Conservation (phyloP, 139 green algal genomes). For the Coelastrella sp. region DNA sequence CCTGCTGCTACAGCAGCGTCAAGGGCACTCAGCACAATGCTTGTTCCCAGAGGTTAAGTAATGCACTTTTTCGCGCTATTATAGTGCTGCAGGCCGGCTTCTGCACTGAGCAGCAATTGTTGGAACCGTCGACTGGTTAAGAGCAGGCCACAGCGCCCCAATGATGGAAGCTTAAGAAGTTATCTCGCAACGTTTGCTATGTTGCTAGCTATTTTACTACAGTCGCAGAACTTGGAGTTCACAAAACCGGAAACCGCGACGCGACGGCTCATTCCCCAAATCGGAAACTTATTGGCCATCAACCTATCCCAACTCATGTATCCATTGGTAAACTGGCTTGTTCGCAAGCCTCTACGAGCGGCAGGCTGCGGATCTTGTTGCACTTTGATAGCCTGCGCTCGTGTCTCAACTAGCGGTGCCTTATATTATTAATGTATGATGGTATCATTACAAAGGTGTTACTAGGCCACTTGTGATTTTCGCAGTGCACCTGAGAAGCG, state of each 20-base stretch:
- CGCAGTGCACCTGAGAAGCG: background rate
- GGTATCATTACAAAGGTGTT: background rate
- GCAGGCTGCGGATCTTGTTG: constrained; percentile 16
- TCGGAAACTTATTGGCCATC: background rate
- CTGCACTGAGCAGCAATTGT: no score
- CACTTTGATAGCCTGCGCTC: constrained; percentile 7
- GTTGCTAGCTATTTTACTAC: background rate
- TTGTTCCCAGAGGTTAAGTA: no score
- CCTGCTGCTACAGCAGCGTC: background rate
- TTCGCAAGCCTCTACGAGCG: background rate
- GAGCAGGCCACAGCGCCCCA: no score
- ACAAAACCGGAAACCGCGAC: no score
- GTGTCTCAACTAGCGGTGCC: background rate
- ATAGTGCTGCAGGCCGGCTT: no score
- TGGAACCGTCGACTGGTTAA: no score
- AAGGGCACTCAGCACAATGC: no score
- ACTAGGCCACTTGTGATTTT: background rate
- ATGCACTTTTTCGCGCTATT: no score
- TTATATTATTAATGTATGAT: background rate
- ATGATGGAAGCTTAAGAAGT: no score
- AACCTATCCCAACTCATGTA: background rate
- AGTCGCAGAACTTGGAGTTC: background rate
- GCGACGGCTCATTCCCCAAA: no score
- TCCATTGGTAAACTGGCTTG: background rate
- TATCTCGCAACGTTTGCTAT: no score